Conservation (phyloP, 306 rosid genomes). For the Quercus ilex region DNA sequence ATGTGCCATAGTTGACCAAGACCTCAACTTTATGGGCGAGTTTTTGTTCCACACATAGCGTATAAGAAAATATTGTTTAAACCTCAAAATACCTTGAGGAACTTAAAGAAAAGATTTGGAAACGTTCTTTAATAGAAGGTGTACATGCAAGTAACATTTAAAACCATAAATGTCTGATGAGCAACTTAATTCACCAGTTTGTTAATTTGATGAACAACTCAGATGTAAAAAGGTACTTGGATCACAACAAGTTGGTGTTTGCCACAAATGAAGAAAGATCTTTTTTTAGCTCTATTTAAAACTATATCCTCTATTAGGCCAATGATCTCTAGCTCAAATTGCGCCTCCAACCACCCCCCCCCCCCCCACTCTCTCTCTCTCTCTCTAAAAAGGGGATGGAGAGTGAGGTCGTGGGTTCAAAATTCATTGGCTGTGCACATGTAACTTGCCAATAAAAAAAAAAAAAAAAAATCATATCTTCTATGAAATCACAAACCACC, state of each 20-base stretch:
- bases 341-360: not conserved
- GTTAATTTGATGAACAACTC: not conserved
- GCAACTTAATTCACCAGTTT: not conserved
- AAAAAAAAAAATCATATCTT: too few species aligned
- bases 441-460: too few species aligned
- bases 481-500: too few species aligned
- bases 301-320: not conserved
- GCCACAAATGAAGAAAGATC: not conserved
- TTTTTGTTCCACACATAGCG: not conserved
- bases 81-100: not conserved
- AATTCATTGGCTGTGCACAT: too few species aligned
- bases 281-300: not conserved
- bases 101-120: not conserved
- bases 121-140: not conserved
- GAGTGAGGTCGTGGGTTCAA: too few species aligned
- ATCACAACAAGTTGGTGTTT: not conserved
- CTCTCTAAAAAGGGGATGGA: too few species aligned
- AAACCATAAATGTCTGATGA: not conserved
- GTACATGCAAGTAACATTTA: not conserved
- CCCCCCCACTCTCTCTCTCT: too few species aligned
- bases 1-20: not conserved
- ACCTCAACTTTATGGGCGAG: not conserved
- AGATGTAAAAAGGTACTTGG: not conserved
- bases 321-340: not conserved
- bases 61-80: not conserved